Evolutionary conservation across 768 basidiomycete genomes (phyloP).

Genomic region (Suillus ampliporus): DNA sequence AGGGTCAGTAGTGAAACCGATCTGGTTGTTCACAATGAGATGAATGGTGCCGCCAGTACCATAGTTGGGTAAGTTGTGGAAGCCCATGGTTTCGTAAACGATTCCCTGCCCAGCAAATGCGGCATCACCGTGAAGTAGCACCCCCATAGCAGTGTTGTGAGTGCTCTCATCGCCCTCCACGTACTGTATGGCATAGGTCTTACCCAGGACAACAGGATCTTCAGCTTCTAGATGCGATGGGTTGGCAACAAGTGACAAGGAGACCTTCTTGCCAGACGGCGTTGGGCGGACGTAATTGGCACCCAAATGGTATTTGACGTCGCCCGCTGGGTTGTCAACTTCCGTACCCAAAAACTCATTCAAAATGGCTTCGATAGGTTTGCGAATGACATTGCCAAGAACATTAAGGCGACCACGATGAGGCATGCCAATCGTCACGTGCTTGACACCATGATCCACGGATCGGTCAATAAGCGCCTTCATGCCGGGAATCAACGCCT

Average conservation of each 20-base stretch:
- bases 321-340: constrained; percentile 86
- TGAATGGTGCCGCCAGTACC: constrained; percentile 99
- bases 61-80: constrained; percentile 93
- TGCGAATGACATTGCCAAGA: constrained; percentile 96
- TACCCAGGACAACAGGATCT: constrained; percentile 98
- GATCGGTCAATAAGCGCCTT: constrained; percentile 99
- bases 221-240: constrained; percentile 98
- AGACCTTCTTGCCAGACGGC: constrained; percentile 96
- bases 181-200: constrained; percentile 97
- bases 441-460: constrained; percentile 94
- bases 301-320: constrained; percentile 99
- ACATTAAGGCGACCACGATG: constrained; percentile 99
- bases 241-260: constrained; percentile 96
- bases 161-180: constrained; percentile 85
- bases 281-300: constrained; percentile 99
- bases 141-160: constrained; percentile 90
- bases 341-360: constrained; percentile 91
- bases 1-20: constrained; percentile 99
- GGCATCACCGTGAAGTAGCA: constrained; percentile 96
- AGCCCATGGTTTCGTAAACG: constrained; percentile 99
- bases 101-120: constrained; percentile 98
- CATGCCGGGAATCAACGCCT: constrained; percentile 98
- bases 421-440: constrained; percentile 98
- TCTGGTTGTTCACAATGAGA: constrained; percentile 98
- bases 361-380: constrained; percentile 96